Evolutionary conservation across 2,329 filamentous ascomycete genomes (phyloP), one percentile per base, ranked within the genome.

Genomic region (Aspergillus floridensis): DNA sequence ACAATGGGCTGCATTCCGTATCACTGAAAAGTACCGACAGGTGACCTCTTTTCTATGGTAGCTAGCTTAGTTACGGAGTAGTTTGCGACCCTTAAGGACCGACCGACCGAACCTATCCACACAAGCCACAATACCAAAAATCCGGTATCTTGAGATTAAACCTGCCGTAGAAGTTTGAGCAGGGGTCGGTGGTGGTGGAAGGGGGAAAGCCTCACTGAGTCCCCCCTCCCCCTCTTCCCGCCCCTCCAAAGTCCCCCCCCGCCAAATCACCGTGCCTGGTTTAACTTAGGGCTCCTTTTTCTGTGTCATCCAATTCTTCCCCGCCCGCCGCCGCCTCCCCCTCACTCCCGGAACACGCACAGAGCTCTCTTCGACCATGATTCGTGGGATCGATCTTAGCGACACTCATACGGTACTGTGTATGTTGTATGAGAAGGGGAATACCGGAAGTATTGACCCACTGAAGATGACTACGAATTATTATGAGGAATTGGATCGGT

Each of bases 391-490:
- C 38, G 14, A 44, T 44, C 38, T 44, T 5, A 8, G 16, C 3
- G 38, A 44, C 6, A 16, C 32, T 16, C 11, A 5, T 19, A n/a
- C 6, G 6, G 38, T 19, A 19, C 14, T 7, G 12, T 7, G 38
- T 44, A 44, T 16, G 5, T 44, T 19, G 11, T 16, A 35, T 16
- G 32, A 5, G 12, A 19, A 51, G 53, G 38, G 24, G 24, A 46
- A 38, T 19, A 52, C 50, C 32, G 38, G 53, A 60, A 63, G 60
- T 59, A 49, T 56, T 38, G 56, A 56, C 59, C 61, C 61, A 60
- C 61, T 47, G 50, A 64, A 59, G 62, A 64, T 58, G 22, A 22
- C 22, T 4, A 22, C 22, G 22, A 59, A 59, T 62, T 49, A 62
- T 62, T 49, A 56, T 62, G 54, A 60, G 62, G 62, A 59, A 47